Evolutionary conservation across 2,329 filamentous ascomycete genomes (phyloP).

Genomic region (Cordyceps javanica): DNA sequence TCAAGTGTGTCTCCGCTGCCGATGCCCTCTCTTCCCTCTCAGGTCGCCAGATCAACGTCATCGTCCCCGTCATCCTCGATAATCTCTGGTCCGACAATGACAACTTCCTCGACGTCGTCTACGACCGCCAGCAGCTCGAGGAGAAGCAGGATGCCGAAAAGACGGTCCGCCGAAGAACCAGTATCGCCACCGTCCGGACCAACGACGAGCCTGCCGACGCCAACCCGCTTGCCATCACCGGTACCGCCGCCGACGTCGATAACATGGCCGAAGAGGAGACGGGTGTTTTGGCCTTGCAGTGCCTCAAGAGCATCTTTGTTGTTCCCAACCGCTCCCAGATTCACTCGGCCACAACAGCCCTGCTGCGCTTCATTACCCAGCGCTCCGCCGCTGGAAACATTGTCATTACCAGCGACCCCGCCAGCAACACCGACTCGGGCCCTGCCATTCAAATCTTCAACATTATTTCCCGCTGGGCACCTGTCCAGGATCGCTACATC

Average conservation of each 20-base stretch:
- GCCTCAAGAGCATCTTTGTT: conserved; percentile 78
- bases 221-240: conserved; percentile 61
- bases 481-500: conserved; percentile 89
- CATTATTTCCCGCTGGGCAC: conserved; percentile 77
- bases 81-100: conserved; percentile 76
- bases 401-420: conserved; percentile 44
- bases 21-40: conserved; percentile 72
- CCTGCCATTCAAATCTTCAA: conserved; percentile 83
- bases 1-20: conserved; percentile 73
- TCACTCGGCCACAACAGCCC: conserved; percentile 64
- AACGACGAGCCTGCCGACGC: conserved; percentile 59
- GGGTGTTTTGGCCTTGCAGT: conserved; percentile 75
- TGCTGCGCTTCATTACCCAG: conserved; percentile 68
- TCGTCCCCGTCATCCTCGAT: conserved; percentile 79
- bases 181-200: conserved; percentile 71
- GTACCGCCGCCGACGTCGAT: conserved; percentile 72
- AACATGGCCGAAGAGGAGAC: conserved; percentile 85
- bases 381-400: conserved; percentile 45
- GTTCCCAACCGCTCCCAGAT: conserved; percentile 78
- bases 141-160: conserved; percentile 64
- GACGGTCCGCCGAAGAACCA: conserved; percentile 61
- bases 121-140: conserved; percentile 59
- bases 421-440: conserved; percentile 43
- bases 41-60: conserved; percentile 67
- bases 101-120: conserved; percentile 61